Conservation (phyloP, 2,329 filamentous ascomycete genomes). For the Talaromyces verruculosus region DNA sequence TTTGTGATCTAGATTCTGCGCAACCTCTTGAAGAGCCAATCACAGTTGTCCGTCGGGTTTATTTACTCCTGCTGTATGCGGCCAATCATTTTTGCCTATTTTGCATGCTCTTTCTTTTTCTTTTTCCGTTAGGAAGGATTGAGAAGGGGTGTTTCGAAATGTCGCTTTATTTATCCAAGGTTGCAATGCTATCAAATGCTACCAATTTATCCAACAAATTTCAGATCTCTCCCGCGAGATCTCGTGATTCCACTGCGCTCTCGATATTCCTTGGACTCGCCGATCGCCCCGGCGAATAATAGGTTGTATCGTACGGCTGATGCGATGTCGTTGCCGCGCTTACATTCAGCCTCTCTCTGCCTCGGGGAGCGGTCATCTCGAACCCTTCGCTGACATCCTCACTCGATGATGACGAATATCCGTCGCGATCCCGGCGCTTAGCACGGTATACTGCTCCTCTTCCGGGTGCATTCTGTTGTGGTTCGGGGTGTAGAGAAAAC, state of each 20-base stretch:
- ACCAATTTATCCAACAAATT: not conserved
- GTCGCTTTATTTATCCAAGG: not conserved
- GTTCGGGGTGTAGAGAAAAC: constrained; percentile 21
- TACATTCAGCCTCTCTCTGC: not conserved
- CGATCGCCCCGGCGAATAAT: constrained; percentile 2
- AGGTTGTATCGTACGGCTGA: constrained; percentile 19
- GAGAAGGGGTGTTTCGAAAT: not conserved
- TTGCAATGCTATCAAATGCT: not conserved
- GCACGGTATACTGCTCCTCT: constrained; percentile 29
- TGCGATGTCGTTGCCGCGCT: not conserved
- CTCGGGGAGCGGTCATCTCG: constrained; percentile 36
- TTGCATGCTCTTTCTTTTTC: not conserved
- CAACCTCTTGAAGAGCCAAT: not conserved
- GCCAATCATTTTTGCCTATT: not conserved
- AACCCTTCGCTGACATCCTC: constrained; percentile 38
- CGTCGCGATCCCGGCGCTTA: constrained; percentile 33
- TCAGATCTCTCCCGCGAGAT: not conserved
- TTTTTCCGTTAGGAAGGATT: too few relatives aligned
- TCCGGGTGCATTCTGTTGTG: constrained; percentile 23
- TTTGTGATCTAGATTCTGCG: not conserved
- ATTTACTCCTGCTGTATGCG: not conserved
- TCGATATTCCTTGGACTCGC: constrained; percentile 4
- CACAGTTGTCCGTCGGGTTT: not conserved
- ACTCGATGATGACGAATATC: constrained; percentile 38
- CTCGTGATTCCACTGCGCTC: not conserved